Base-by-base conservation (phyloP, 345 rosid genomes). In the Firmiana major region DNA sequence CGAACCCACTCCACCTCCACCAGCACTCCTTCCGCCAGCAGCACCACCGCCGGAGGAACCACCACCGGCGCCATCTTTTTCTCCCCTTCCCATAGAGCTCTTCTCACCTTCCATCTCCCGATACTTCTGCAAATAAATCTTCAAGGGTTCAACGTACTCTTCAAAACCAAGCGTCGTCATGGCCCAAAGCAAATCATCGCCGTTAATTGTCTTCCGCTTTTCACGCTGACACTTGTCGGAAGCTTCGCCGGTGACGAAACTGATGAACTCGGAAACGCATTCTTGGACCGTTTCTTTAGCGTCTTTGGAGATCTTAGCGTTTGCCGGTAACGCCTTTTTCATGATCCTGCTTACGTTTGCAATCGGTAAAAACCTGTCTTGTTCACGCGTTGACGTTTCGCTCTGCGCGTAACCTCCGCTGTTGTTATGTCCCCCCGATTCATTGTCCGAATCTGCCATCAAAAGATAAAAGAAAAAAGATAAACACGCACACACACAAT, bases 391-490 rank as follows among this genome's bases (percentile, higher is more conserved):
- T 21, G 92, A 90, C 45, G 82, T 79, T 60, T 82, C 89, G 4
- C 84, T 80, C 16, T 59, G 76, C 3, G 75, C 78, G 73, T 60
- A 76, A 36, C 78, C 71, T 28, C 77, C 77, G 42, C 84, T 80
- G 57, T 78, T 77, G 75, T 82, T 80, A 4, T 83, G 85, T 62
- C 89, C 91, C 2, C 89, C 89, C 17, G 94, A 90, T 66, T 90
- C 94, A 73, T 90, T 87, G 79, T 89, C 92, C 19, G 94, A 90
- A 79, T 90, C 94, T 74, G 94, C 94, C 92, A 90, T 90, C 89
- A 72, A 21, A 63, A 26, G 26, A 1, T 6, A 21, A 22, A 2
- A 15, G 36, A 22, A 38, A 7, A 15, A 34, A 4, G 42, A 9
- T 9, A 2, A 22, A 59, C 9, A 9, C 9, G 21, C 7, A 38